These are phyloP conservation scores for Mortierella hygrophila DNA, from an alignment of 192 early-diverging fungal genomes.

Conservation along the genomic window DNA sequence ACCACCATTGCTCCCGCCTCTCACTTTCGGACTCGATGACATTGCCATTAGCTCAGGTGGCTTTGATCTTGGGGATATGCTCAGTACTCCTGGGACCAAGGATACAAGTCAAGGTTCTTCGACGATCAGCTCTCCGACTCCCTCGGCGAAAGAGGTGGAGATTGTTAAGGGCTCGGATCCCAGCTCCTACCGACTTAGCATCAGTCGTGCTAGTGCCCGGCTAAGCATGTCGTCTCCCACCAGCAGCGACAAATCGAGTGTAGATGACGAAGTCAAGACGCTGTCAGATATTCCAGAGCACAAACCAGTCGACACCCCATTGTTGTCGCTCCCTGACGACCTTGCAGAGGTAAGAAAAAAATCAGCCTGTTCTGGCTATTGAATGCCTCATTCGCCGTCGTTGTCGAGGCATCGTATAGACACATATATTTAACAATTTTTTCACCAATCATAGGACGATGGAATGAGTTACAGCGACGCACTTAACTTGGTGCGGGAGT, in stretches of 20 bases:
- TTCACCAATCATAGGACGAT: constrained; percentile 11
- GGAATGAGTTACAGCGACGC: constrained; percentile 28
- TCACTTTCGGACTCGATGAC: constrained; percentile 42
- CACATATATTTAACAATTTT: not conserved
- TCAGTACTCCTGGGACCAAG: constrained; percentile 14
- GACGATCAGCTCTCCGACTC: not conserved
- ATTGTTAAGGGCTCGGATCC: constrained; percentile 29
- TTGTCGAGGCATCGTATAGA: not conserved
- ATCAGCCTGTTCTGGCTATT: not conserved
- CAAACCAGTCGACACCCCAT: not conserved
- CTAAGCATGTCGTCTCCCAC: constrained; percentile 29
- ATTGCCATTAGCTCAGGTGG: constrained; percentile 22
- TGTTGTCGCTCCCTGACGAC: not conserved
- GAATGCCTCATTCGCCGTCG: not conserved
- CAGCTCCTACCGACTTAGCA: constrained; percentile 30
- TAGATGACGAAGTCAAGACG: constrained; percentile 3
- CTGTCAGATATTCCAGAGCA: constrained; percentile 17
- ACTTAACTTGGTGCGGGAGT: constrained; percentile 20
- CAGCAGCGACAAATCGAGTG: constrained; percentile 13
- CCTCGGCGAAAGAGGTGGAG: constrained; percentile 17
- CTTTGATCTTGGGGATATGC: constrained; percentile 46
- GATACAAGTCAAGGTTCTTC: constrained; percentile 9
- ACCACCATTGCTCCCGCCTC: constrained; percentile 45
- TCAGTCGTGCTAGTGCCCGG: constrained; percentile 26
- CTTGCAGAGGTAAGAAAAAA: not conserved